phyloP scores from a whole-genome alignment of 2,329 filamentous ascomycete genomes.

The Cladosporium velox region DNA sequence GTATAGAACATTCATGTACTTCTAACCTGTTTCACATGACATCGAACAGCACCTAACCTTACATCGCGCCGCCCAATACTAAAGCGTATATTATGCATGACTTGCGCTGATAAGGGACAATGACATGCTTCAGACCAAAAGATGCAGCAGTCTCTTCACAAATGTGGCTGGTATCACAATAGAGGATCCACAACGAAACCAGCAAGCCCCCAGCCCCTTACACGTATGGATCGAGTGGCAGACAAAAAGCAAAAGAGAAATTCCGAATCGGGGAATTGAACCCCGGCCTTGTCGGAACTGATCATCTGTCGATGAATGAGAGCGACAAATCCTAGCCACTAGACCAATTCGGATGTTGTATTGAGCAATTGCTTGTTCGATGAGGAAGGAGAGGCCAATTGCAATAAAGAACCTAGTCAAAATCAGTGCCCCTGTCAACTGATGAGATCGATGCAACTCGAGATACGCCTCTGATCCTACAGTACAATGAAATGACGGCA shows the following conservation, averaged over 20 bases:
- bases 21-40: neutral
- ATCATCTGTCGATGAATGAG: conserved; percentile 12
- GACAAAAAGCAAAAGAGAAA: neutral
- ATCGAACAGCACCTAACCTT: neutral
- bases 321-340: conserved; percentile 17
- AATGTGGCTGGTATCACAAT: neutral
- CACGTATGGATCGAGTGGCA: neutral
- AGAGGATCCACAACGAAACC: neutral
- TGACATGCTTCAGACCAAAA: too few relatives aligned
- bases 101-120: too few relatives aligned
- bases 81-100: neutral
- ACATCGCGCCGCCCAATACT: too few relatives aligned
- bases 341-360: conserved; percentile 13
- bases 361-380: neutral
- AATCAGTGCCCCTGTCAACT: too few relatives aligned
- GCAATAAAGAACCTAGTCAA: too few relatives aligned
- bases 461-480: too few relatives aligned
- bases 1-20: neutral
- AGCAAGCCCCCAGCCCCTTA: neutral
- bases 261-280: conserved; percentile 17
- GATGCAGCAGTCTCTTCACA: neutral
- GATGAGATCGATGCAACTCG: too few relatives aligned
- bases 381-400: too few relatives aligned
- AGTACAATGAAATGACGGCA: too few relatives aligned
- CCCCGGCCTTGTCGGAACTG: conserved; percentile 15